Evolutionary conservation across 768 basidiomycete genomes (phyloP).

Genomic region (Leccinellum luteum): DNA sequence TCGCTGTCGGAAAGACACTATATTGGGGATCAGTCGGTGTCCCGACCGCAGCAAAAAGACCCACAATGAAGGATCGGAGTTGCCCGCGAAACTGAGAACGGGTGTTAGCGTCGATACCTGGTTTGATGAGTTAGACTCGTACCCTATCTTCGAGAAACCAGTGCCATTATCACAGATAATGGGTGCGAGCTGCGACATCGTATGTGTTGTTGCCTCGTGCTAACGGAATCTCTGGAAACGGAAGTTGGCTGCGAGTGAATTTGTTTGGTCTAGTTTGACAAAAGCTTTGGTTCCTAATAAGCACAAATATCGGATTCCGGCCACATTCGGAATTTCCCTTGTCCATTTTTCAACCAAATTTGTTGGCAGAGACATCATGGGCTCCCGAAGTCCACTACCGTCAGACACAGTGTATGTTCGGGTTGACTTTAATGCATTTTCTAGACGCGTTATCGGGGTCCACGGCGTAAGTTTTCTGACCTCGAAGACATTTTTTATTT

Average conservation of each 20-base stretch:
- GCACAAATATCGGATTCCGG: conserved; percentile 16
- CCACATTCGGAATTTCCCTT: not conserved
- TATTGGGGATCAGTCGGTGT: conserved; percentile 5
- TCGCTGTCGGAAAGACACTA: conserved; percentile 97
- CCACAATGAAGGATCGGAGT: conserved; percentile 97
- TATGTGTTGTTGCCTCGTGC: conserved; percentile 7
- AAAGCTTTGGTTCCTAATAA: conserved; percentile 25
- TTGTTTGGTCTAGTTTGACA: conserved; percentile 25
- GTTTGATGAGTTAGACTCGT: conserved; percentile 21
- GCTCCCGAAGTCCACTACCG: not conserved
- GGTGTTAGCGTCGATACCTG: conserved; percentile 10
- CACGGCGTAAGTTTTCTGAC: not conserved
- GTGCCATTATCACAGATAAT: conserved; percentile 99
- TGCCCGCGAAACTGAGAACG: conserved; percentile 82
- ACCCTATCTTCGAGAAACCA: conserved; percentile 97
- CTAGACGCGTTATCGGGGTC: not conserved
- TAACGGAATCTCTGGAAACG: conserved; percentile 8
- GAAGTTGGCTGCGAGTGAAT: conserved; percentile 13
- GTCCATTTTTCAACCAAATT: not conserved
- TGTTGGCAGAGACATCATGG: not conserved
- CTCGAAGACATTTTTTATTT: not conserved
- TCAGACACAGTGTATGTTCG: not conserved
- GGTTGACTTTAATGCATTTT: not conserved
- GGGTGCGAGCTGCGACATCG: conserved; percentile 85
- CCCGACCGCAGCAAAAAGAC: conserved; percentile 29